Conservation (phyloP, 2,329 filamentous ascomycete species). For the Aspergillus ochraceus region DNA sequence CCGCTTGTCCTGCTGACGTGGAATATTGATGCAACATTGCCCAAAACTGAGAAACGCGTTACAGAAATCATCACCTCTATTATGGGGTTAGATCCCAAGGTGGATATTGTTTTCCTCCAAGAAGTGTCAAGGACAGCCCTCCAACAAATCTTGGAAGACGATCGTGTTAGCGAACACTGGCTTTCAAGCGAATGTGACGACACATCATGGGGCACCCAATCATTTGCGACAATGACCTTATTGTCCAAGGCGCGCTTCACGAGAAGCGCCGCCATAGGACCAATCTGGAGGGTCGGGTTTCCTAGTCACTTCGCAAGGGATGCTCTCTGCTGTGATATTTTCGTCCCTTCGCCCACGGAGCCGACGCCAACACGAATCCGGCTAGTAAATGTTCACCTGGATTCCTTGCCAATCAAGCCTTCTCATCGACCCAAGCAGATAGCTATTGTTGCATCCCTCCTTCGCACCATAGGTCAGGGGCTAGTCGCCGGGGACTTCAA, state of each 20-base stretch:
- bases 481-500: slow-evolving; percentile 1
- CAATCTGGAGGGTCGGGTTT: too few species aligned
- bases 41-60: slow-evolving; percentile 6
- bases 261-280: too few species aligned
- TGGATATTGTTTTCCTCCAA: slow-evolving; percentile 15
- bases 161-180: too few species aligned
- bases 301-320: too few species aligned
- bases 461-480: not conserved
- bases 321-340: too few species aligned
- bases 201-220: too few species aligned
- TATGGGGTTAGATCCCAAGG: not conserved
- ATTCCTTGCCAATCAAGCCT: slow-evolving; percentile 1
- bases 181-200: too few species aligned
- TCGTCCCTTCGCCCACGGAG: too few species aligned
- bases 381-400: slow-evolving; percentile 1
- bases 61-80: slow-evolving; percentile 6
- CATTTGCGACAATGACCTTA: too few species aligned
- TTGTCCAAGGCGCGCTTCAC: too few species aligned
- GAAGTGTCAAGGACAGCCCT: slow-evolving; percentile 13
- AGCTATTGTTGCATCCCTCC: slow-evolving; percentile 3
- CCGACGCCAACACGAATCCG: not conserved
- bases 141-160: slow-evolving; percentile 9
- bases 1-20: slow-evolving; percentile 12
- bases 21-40: slow-evolving; percentile 15
- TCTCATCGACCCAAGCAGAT: slow-evolving; percentile 2